These are phyloP conservation scores for Ophiostoma novo-ulmi DNA, from an alignment of 2,329 filamentous ascomycete genomes.

Conservation along the genomic window DNA sequence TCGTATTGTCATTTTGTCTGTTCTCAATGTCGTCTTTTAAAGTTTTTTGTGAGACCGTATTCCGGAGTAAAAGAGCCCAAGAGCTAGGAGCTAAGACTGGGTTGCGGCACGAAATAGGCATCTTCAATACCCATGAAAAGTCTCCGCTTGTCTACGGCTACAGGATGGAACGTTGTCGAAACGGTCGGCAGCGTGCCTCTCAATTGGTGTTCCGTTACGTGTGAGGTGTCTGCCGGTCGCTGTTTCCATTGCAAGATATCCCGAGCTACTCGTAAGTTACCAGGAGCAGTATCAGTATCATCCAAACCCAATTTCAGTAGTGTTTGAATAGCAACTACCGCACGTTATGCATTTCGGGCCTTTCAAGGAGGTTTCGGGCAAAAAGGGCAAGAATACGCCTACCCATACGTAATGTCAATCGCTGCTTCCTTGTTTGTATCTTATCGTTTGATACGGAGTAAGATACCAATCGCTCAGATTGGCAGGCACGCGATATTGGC, in stretches of 20 bases:
- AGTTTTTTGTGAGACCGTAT: background rate
- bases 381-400: background rate
- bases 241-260: background rate
- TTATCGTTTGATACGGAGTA: no score
- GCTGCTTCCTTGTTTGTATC: background rate
- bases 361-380: background rate
- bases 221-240: background rate
- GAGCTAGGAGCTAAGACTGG: background rate
- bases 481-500: background rate
- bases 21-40: constrained; percentile 7
- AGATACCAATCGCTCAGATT: background rate
- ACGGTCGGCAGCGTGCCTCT: background rate
- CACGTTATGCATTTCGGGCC: background rate
- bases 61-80: no score
- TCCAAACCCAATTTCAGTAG: no score
- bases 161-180: background rate
- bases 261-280: background rate
- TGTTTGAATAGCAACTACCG: no score
- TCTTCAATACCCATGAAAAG: background rate
- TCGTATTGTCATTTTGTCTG: constrained; percentile 11
- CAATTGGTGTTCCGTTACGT: background rate
- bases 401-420: constrained; percentile 7
- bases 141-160: background rate
- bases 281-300: no score
- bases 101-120: background rate